These are phyloP conservation scores for Terana coerulea DNA, from an alignment of 768 basidiomycete genomes.

Conservation along the genomic window DNA sequence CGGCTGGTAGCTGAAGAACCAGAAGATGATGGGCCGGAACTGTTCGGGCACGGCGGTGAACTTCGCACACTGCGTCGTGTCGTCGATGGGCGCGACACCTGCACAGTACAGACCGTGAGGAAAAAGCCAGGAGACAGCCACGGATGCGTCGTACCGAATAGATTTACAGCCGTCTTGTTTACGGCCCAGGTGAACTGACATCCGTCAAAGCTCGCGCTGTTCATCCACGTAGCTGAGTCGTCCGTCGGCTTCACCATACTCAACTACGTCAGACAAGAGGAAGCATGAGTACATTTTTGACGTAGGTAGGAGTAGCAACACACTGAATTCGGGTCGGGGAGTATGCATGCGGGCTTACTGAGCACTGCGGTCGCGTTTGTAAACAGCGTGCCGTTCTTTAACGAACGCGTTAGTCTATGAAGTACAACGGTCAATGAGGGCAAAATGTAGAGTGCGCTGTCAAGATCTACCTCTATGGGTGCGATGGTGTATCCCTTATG, in stretches of 20 bases:
- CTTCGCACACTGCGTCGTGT: conserved; percentile 21
- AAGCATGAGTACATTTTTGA: neutral
- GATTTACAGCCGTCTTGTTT: conserved; percentile 31
- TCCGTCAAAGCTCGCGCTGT: conserved; percentile 34
- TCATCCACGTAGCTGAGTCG: conserved; percentile 37
- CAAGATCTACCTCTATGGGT: conserved; percentile 36
- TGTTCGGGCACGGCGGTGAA: conserved; percentile 24
- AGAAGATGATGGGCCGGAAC: conserved; percentile 50
- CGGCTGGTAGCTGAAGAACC: conserved; percentile 51
- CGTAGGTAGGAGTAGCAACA: conserved; percentile 5
- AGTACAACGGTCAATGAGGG: no score
- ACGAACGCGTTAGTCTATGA: no score
- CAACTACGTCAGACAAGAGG: conserved; percentile 25
- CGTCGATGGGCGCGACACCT: conserved; percentile 12
- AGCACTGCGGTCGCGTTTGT: conserved; percentile 48
- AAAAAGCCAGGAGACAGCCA: neutral
- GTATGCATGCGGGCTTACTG: conserved; percentile 40
- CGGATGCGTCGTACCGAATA: conserved; percentile 37
- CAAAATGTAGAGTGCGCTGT: neutral
- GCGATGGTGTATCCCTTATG: conserved; percentile 42
- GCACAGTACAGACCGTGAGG: neutral
- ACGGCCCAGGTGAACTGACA: conserved; percentile 42
- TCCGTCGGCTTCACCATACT: conserved; percentile 33
- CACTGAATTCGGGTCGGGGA: conserved; percentile 29
- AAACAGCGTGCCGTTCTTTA: conserved; percentile 44